Conservation (phyloP, 768 basidiomycete species). For the Tricholoma flavovirens region DNA sequence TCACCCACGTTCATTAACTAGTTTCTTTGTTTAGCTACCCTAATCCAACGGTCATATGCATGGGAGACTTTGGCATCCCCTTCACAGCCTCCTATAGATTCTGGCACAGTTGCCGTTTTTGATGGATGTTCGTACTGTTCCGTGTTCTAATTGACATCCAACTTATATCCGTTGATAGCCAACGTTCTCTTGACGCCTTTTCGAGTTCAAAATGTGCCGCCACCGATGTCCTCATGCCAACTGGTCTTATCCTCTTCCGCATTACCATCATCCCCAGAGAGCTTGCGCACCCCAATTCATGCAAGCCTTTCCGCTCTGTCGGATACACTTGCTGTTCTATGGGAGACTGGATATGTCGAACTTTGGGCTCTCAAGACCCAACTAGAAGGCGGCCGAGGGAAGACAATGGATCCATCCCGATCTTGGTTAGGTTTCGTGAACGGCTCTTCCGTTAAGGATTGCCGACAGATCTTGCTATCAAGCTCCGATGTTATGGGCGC, state of each 20-base stretch:
- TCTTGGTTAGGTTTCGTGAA: slow-evolving; percentile 30
- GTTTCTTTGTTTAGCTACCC: slow-evolving; percentile 30
- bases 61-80: slow-evolving; percentile 76
- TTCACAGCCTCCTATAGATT: slow-evolving; percentile 59
- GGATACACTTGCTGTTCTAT: slow-evolving; percentile 62
- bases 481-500: slow-evolving; percentile 5
- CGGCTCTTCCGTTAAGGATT: slow-evolving; percentile 13
- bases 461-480: slow-evolving; percentile 29
- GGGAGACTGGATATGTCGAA: slow-evolving; percentile 63
- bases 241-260: slow-evolving; percentile 26
- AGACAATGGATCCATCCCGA: slow-evolving; percentile 51
- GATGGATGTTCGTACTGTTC: slow-evolving; percentile 68
- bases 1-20: neutral
- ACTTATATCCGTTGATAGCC: slow-evolving; percentile 36
- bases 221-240: slow-evolving; percentile 84
- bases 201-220: slow-evolving; percentile 91
- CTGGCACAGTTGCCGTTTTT: slow-evolving; percentile 81
- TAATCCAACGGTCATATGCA: slow-evolving; percentile 57
- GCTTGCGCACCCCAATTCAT: slow-evolving; percentile 54
- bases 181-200: slow-evolving; percentile 85
- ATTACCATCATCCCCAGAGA: slow-evolving; percentile 6
- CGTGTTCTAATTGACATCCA: neutral
- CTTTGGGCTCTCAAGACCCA: slow-evolving; percentile 68
- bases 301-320: slow-evolving; percentile 50
- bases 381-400: slow-evolving; percentile 48